Evolutionary conservation across 148 eudicot species (phyloP).

Genomic region (Limonium bicolor): DNA sequence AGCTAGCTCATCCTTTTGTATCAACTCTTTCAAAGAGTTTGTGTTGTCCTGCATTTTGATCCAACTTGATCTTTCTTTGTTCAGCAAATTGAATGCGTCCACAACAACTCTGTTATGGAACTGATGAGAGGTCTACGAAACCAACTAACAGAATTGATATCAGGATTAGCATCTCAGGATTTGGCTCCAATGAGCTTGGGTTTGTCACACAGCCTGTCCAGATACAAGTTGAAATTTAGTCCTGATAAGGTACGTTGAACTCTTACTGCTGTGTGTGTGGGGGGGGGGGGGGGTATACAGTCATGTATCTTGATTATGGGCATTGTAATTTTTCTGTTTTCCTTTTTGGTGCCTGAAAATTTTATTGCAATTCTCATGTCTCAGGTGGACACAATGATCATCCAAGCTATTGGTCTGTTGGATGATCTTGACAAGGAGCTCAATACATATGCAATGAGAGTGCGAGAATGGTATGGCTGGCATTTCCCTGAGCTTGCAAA

Average conservation of each 20-base stretch:
- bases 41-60: not conserved
- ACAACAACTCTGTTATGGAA: slow-evolving; percentile 76
- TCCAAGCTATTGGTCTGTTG: slow-evolving; percentile 91
- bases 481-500: slow-evolving; percentile 98
- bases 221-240: slow-evolving; percentile 89
- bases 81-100: slow-evolving; percentile 93
- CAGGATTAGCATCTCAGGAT: slow-evolving; percentile 86
- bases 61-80: not conserved
- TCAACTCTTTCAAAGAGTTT: not conserved
- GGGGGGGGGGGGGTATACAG: not conserved
- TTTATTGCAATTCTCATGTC: not conserved
- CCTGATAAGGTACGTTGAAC: slow-evolving; percentile 61
- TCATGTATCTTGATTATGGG: not conserved
- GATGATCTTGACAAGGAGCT: slow-evolving; percentile 98
- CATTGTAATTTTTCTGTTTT: not conserved
- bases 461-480: slow-evolving; percentile 98
- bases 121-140: slow-evolving; percentile 92
- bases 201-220: slow-evolving; percentile 84
- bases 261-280: not conserved
- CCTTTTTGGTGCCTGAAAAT: not conserved
- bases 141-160: slow-evolving; percentile 76
- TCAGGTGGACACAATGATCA: slow-evolving; percentile 95
- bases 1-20: not conserved
- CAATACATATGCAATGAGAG: slow-evolving; percentile 97
- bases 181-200: slow-evolving; percentile 99